Base-by-base conservation (phyloP, 2,329 filamentous ascomycete genomes). In the Fusarium sp. region DNA sequence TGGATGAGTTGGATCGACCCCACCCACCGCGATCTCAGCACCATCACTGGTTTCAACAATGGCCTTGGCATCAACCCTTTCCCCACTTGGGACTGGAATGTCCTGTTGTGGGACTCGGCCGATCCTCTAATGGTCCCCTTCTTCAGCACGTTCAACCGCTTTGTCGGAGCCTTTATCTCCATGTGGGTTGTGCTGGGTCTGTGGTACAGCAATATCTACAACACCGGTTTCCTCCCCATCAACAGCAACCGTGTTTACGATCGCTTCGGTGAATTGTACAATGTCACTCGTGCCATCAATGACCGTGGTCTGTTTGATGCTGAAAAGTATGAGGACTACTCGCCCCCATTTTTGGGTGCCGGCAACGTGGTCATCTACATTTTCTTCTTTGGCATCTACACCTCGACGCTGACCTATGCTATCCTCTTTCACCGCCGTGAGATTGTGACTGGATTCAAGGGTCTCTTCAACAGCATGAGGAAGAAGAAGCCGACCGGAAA, bases 1-100 rank as follows among this genome's bases (percentile, higher is more conserved):
- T 90, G 87, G 86, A 84, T 88, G 74, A 85, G 84, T 0, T 90
- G 87, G 87, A 89, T 90, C 63, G 80, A 84, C 0, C 87, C 87
- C 0, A 72, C 80, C 17, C 85, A 85, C 60, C 73, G 78, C 9
- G 80, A 82, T 50, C 73, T 86, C n/a, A 79, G 79, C 47, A 77
- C 80, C 25, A 71, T 86, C 25, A 82, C 82, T 1, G 84, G 85
- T 6, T 79, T 80, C 35, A 73, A 78, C 6, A 81, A 79, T 17
- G 85, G 85, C 2, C 72, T 86, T 3, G 84, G 84, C 6, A 63
- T 86, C 27, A 85, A 85, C 68, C 83, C 82, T 3, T 68, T 82
- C 7, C 82, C 84, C 0, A 85, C 84, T 2, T 82, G 85, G 43
- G 85, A 87, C 73, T 86, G 85, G 85, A 86, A 85, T 62, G 66